These are phyloP conservation scores for Sisymbrium irio DNA, from an alignment of 345 rosid species.

Conservation along the genomic window DNA sequence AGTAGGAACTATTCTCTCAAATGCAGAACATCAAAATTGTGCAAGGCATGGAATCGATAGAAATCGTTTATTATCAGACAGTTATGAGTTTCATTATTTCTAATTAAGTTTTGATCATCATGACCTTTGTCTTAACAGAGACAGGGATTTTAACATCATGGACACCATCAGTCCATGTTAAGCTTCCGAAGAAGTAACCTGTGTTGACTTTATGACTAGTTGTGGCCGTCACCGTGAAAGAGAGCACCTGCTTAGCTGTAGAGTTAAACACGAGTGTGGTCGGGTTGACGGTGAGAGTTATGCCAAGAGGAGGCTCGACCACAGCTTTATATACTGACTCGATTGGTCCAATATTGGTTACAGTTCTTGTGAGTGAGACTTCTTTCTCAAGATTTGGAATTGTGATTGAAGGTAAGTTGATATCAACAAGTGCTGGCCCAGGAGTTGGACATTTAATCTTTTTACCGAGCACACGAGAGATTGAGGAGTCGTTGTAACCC, in stretches of 20 bases:
- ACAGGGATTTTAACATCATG: conserved; percentile 42
- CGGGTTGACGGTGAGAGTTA: conserved; percentile 21
- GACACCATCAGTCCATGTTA: conserved; percentile 41
- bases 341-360: conserved; percentile 26
- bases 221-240: conserved; percentile 24
- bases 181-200: conserved; percentile 46
- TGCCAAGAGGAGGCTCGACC: conserved; percentile 24
- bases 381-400: conserved; percentile 25
- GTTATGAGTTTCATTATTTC: neutral
- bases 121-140: conserved; percentile 37
- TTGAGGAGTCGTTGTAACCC: conserved; percentile 41
- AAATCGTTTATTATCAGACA: neutral
- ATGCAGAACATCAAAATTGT: neutral
- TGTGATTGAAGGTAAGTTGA: conserved; percentile 48
- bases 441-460: conserved; percentile 22
- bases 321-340: conserved; percentile 15
- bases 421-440: conserved; percentile 22
- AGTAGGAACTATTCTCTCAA: neutral
- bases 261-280: conserved; percentile 20
- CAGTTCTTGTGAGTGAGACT: conserved; percentile 19
- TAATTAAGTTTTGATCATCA: neutral
- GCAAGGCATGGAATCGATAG: neutral
- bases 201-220: conserved; percentile 32
- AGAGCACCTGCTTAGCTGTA: neutral
- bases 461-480: conserved; percentile 36